phyloP scores from a whole-genome alignment of 2,329 filamentous ascomycete species.

The Sclerotinia nivalis region DNA sequence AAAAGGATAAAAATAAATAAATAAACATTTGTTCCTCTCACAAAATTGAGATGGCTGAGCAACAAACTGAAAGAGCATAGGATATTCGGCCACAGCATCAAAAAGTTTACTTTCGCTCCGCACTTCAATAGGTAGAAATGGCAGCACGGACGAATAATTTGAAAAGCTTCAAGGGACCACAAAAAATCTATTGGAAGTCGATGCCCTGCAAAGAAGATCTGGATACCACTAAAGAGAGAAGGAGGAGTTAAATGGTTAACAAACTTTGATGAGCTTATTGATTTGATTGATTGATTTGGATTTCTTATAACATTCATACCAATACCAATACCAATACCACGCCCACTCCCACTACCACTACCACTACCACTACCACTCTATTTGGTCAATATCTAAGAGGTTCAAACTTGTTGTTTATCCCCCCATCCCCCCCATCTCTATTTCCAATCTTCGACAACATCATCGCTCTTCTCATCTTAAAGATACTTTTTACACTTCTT shows the following conservation, averaged over 20 bases:
- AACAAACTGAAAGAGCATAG: background rate
- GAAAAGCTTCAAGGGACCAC: constrained; percentile 3
- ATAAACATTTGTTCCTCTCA: background rate
- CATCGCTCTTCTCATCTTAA: background rate
- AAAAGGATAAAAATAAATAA: background rate
- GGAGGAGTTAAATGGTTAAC: background rate
- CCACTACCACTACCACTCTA: background rate
- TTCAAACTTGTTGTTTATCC: background rate
- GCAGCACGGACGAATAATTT: constrained; percentile 20
- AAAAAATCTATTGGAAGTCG: constrained; percentile 11
- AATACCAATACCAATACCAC: background rate
- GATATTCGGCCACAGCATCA: constrained; percentile 12
- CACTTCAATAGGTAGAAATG: background rate
- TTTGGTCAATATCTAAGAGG: constrained; percentile 7
- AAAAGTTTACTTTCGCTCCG: background rate
- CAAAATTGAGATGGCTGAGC: constrained; percentile 18
- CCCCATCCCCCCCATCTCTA: background rate
- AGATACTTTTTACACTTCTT: background rate
- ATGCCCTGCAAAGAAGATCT: constrained; percentile 18
- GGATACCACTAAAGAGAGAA: background rate
- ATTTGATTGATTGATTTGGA: background rate
- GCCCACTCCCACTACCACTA: background rate
- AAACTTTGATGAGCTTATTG: background rate
- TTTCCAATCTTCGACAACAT: background rate
- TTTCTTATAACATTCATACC: background rate